Conservation (phyloP, 768 basidiomycete genomes). For the Pleurotus tuoliensis region DNA sequence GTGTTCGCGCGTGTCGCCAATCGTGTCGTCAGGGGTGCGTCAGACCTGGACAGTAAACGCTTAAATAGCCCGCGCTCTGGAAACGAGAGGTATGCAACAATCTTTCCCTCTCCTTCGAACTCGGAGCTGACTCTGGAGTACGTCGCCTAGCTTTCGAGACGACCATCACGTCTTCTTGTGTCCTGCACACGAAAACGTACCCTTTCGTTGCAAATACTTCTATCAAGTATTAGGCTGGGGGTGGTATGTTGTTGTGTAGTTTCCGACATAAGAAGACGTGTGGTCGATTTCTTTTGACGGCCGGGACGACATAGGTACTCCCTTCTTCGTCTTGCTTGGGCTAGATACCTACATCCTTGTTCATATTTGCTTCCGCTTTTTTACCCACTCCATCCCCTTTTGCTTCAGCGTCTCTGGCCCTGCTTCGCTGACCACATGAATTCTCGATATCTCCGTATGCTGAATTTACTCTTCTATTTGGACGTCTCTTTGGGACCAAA, state of each 20-base stretch:
- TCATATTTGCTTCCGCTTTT: too few relatives aligned
- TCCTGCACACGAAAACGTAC: slow-evolving; percentile 6
- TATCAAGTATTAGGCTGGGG: not conserved
- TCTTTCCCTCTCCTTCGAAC: not conserved
- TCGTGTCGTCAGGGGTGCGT: slow-evolving; percentile 1
- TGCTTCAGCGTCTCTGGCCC: too few relatives aligned
- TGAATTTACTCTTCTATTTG: too few relatives aligned
- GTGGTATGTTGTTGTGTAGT: slow-evolving; percentile 9
- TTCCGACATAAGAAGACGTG: slow-evolving; percentile 8
- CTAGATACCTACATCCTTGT: too few relatives aligned
- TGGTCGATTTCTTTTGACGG: slow-evolving; percentile 3
- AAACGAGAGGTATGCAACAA: not conserved
- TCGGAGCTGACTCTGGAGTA: too few relatives aligned
- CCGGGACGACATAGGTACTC: not conserved
- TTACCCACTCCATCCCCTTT: too few relatives aligned
- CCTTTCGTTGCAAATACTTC: not conserved
- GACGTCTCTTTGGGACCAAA: too few relatives aligned
- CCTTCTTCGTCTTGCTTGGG: too few relatives aligned
- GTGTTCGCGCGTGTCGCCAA: not conserved
- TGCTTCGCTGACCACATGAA: too few relatives aligned
- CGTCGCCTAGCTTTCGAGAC: not conserved
- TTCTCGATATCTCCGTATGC: too few relatives aligned
- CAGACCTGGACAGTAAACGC: not conserved
- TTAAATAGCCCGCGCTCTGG: not conserved
- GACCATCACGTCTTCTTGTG: slow-evolving; percentile 1